phyloP scores from a whole-genome alignment of 192 early-diverging fungal species.

The Entomortierella chlamydospora region DNA sequence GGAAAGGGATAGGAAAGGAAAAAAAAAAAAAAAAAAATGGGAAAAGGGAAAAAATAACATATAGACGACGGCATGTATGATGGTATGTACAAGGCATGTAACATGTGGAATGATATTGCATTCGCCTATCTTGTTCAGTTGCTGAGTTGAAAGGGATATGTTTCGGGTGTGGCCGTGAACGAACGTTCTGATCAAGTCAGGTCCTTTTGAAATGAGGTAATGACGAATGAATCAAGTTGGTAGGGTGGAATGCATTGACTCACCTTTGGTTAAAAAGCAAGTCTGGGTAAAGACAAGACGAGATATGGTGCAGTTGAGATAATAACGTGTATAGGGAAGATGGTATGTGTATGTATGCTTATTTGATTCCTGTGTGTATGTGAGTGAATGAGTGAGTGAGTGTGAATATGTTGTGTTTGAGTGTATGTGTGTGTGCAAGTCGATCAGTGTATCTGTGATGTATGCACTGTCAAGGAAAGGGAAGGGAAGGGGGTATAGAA shows the following conservation, averaged over 20 bases:
- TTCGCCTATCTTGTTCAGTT: neutral
- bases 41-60: neutral
- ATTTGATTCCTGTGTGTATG: too few relatives aligned
- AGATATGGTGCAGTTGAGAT: too few relatives aligned
- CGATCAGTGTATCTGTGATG: too few relatives aligned
- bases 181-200: too few relatives aligned
- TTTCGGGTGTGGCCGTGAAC: neutral
- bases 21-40: neutral
- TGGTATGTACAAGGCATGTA: neutral
- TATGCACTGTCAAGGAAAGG: neutral
- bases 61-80: neutral
- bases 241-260: neutral
- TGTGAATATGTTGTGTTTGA: too few relatives aligned
- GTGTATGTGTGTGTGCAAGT: too few relatives aligned
- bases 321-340: too few relatives aligned
- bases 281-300: neutral
- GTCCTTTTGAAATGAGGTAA: too few relatives aligned
- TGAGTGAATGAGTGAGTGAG: too few relatives aligned
- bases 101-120: neutral
- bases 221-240: neutral
- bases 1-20: conserved; percentile 3
- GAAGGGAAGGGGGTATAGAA: neutral
- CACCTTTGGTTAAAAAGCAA: too few relatives aligned
- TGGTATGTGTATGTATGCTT: too few relatives aligned
- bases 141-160: neutral